Percentiles rank a stretch among this genome's conserved stretches.
phyloP scores from a whole-genome alignment of 495 filamentous ascomycete species.

The Chaetomium cochliodes region DNA sequence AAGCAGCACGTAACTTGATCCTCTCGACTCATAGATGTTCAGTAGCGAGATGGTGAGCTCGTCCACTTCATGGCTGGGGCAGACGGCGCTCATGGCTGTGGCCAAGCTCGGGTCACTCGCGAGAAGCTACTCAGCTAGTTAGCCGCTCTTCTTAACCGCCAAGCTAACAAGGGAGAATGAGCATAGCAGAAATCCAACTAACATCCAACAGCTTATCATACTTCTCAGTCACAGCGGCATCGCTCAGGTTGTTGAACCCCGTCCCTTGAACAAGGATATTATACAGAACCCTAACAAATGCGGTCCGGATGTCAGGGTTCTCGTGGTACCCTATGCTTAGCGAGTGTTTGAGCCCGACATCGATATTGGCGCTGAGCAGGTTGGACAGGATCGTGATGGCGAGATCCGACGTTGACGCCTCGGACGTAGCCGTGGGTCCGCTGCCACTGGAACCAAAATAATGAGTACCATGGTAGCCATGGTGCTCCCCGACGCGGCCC shows the following conservation, averaged over 20 bases:
- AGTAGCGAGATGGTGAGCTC: slow-evolving; percentile 63
- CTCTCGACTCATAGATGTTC: slow-evolving; percentile 65
- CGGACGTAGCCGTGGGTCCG: slow-evolving; percentile 22
- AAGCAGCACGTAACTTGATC: slow-evolving; percentile 57
- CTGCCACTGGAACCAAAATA: slow-evolving; percentile 47
- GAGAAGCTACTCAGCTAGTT: slow-evolving; percentile 45
- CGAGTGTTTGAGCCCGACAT: slow-evolving; percentile 65
- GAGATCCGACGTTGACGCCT: slow-evolving; percentile 53
- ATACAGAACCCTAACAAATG: slow-evolving; percentile 64
- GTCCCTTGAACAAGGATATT: slow-evolving; percentile 67
- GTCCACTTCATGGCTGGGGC: slow-evolving; percentile 63
- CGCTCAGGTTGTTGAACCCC: slow-evolving; percentile 64
- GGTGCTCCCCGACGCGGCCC: slow-evolving; percentile 33
- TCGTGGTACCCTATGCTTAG: slow-evolving; percentile 66
- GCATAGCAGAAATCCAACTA: slow-evolving; percentile 21
- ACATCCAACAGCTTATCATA: slow-evolving; percentile 62
- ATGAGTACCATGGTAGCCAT: slow-evolving; percentile 21
- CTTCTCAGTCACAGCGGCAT: slow-evolving; percentile 62
- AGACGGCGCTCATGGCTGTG: slow-evolving; percentile 60
- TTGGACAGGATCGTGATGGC: slow-evolving; percentile 65
- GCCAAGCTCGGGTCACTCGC: slow-evolving; percentile 58
- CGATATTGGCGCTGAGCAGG: slow-evolving; percentile 64
- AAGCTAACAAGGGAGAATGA: background rate
- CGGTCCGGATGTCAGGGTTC: slow-evolving; percentile 63
- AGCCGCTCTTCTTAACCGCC: slow-evolving; percentile 6